Evolutionary conservation across 192 early-diverging fungal species (phyloP).

Genomic region (Coemansia sp.): DNA sequence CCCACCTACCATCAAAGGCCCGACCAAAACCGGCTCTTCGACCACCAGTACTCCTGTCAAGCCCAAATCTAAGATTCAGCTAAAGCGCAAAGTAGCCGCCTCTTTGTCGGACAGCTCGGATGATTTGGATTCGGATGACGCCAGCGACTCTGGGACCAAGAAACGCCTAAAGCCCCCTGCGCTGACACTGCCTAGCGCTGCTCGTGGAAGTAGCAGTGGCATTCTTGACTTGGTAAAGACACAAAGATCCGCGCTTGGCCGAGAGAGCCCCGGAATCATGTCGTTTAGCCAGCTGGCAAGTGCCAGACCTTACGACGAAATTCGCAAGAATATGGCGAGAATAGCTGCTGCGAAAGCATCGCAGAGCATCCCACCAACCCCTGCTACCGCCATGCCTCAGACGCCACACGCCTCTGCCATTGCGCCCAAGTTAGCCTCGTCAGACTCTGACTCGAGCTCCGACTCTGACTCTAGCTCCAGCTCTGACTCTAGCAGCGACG

Average conservation of each 20-base stretch:
- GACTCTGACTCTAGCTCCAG: constrained; percentile 9
- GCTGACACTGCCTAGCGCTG: constrained; percentile 18
- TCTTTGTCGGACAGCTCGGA: constrained; percentile 15
- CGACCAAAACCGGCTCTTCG: not conserved
- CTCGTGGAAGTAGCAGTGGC: constrained; percentile 9
- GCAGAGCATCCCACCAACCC: not conserved
- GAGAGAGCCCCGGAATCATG: constrained; percentile 24
- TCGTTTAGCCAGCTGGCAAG: constrained; percentile 45
- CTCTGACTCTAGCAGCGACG: constrained; percentile 7
- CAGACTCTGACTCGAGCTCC: constrained; percentile 9
- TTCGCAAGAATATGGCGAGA: constrained; percentile 42
- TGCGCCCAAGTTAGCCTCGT: not conserved
- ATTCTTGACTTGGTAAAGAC: constrained; percentile 27
- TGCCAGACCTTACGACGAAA: constrained; percentile 38
- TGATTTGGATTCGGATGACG: constrained; percentile 6
- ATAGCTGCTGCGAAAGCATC: not conserved
- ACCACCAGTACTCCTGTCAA: not conserved
- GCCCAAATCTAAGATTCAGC: constrained; percentile 23
- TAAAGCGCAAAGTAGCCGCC: constrained; percentile 11
- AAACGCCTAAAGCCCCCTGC: constrained; percentile 27
- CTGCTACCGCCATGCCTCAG: not conserved
- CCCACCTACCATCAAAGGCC: not conserved
- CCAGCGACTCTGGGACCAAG: constrained; percentile 12
- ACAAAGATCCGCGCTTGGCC: constrained; percentile 16
- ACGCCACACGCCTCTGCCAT: not conserved